phyloP scores from a whole-genome alignment of 306 rosid genomes.

The Dalbergia oliveri region DNA sequence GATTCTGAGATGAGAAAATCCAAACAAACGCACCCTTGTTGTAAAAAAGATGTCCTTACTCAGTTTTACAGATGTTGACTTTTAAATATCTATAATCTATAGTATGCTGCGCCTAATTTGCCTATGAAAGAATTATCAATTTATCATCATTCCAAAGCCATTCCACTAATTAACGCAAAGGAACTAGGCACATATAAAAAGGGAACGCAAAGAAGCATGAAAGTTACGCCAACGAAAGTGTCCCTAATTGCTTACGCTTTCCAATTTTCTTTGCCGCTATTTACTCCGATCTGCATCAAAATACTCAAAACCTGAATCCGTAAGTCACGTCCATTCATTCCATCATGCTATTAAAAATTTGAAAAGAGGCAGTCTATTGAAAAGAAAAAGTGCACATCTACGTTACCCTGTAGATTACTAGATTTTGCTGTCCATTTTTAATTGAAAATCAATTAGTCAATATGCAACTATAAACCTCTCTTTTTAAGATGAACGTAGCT shows the following conservation, averaged over 20 bases:
- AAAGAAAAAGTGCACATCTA: too few relatives aligned
- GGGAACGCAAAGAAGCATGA: not conserved
- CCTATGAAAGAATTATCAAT: not conserved
- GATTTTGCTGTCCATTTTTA: too few relatives aligned
- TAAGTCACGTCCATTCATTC: not conserved
- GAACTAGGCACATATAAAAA: not conserved
- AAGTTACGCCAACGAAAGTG: slow-evolving; percentile 30
- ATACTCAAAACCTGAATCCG: not conserved
- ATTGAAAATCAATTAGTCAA: too few relatives aligned
- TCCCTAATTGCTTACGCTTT: slow-evolving; percentile 19
- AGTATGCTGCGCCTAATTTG: not conserved
- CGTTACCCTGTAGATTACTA: too few relatives aligned
- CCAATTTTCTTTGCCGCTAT: slow-evolving; percentile 37
- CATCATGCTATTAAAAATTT: too few relatives aligned
- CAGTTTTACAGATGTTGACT: not conserved
- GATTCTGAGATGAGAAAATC: too few relatives aligned
- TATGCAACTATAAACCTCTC: too few relatives aligned
- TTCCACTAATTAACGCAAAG: slow-evolving; percentile 37
- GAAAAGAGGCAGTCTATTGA: too few relatives aligned
- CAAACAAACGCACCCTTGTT: too few relatives aligned
- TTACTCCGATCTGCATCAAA: slow-evolving; percentile 26
- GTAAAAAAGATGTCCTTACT: not conserved
- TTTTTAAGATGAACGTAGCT: too few relatives aligned
- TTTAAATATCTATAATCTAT: too few relatives aligned
- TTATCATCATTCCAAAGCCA: not conserved